These are phyloP conservation scores for Ophiocordyceps camponoti-rufipedis DNA, from an alignment of 2,329 filamentous ascomycete genomes.

Conservation along the genomic window DNA sequence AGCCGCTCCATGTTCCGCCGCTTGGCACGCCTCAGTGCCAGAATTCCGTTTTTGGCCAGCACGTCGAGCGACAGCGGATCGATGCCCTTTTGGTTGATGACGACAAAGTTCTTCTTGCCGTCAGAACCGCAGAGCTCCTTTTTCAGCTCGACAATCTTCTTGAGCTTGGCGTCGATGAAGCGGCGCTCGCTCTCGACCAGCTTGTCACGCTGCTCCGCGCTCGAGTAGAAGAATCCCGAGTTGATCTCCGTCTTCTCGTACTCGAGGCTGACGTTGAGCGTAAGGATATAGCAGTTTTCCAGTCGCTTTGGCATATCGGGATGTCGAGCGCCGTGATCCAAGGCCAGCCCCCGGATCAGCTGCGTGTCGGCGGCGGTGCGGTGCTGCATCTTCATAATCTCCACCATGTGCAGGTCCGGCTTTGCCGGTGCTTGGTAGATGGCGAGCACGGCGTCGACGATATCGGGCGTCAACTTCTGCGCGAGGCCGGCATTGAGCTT, in stretches of 20 bases:
- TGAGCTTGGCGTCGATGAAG: slow-evolving; percentile 89
- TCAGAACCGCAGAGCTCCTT: slow-evolving; percentile 92
- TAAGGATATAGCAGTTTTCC: slow-evolving; percentile 89
- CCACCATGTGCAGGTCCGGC: slow-evolving; percentile 96
- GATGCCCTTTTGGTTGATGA: slow-evolving; percentile 99
- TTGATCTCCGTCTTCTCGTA: slow-evolving; percentile 99
- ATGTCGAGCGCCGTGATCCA: slow-evolving; percentile 91
- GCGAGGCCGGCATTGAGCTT: slow-evolving; percentile 85
- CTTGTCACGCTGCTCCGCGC: slow-evolving; percentile 91
- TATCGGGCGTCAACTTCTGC: slow-evolving; percentile 78
- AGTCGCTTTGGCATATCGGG: slow-evolving; percentile 96
- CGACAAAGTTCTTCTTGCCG: slow-evolving; percentile 85
- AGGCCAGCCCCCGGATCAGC: slow-evolving; percentile 76
- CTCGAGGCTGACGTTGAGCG: slow-evolving; percentile 88
- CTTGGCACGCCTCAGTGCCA: slow-evolving; percentile 87
- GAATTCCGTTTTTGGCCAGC: slow-evolving; percentile 92
- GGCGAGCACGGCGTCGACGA: slow-evolving; percentile 88
- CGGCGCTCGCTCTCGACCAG: slow-evolving; percentile 91
- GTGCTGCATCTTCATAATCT: slow-evolving; percentile 99
- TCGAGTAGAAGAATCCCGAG: slow-evolving; percentile 97
- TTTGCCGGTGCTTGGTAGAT: slow-evolving; percentile 83
- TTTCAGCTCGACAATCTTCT: slow-evolving; percentile 96
- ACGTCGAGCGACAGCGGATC: slow-evolving; percentile 92
- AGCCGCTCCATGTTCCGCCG: slow-evolving; percentile 97
- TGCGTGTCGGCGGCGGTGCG: slow-evolving; percentile 90